phyloP scores from a whole-genome alignment of 495 filamentous ascomycete species.

The Arthonia radiata region DNA sequence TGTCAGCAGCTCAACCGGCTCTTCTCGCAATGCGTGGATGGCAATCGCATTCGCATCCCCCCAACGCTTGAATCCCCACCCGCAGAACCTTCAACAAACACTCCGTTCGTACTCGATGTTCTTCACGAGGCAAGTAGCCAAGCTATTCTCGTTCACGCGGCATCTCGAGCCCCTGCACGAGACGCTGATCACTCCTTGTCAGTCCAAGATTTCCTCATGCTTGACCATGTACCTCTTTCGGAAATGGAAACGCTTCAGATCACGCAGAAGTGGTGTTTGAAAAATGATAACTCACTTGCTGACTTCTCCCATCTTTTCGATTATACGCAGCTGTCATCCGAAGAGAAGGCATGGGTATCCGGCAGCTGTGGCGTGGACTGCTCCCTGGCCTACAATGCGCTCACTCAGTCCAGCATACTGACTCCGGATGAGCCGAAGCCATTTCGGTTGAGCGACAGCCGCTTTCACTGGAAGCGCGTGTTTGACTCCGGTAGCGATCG shows the following conservation, averaged over 20 bases:
- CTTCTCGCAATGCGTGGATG: conserved; percentile 27
- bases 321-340: conserved; percentile 15
- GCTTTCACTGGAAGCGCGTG: conserved; percentile 20
- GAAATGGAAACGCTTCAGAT: conserved; percentile 25
- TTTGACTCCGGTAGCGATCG: conserved; percentile 17
- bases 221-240: conserved; percentile 18
- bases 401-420: conserved; percentile 18
- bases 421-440: conserved; percentile 10
- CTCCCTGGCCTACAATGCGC: conserved; percentile 17
- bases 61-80: conserved; percentile 17
- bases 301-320: conserved; percentile 19
- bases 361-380: too few species aligned
- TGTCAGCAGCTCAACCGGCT: conserved; percentile 27
- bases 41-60: conserved; percentile 23
- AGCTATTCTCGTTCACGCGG: conserved; percentile 1
- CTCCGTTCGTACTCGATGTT: conserved; percentile 21
- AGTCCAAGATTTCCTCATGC: conserved; percentile 17
- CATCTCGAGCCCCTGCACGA: conserved; percentile 1
- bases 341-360: conserved; percentile 20
- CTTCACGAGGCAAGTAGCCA: conserved; percentile 17
- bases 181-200: conserved; percentile 12
- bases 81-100: conserved; percentile 4
- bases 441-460: conserved; percentile 15
- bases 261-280: conserved; percentile 17
- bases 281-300: conserved; percentile 10